Evolutionary conservation across 2,329 filamentous ascomycete species (phyloP).

Genomic region (Dactylella cylindrospora): DNA sequence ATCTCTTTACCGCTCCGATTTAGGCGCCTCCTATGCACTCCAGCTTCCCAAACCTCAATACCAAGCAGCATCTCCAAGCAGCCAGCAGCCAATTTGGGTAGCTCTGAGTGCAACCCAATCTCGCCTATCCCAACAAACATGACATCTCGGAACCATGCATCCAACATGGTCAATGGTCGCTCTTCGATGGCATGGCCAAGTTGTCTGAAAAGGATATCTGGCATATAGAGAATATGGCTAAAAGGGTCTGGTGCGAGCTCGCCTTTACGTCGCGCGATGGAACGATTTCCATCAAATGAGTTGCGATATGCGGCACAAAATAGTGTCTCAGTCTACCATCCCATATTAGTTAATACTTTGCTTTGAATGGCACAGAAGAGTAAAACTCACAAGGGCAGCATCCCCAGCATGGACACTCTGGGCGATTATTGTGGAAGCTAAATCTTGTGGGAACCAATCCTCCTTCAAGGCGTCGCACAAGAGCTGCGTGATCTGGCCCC

Average conservation of each 20-base stretch:
- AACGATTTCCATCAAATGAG: slow-evolving; percentile 14
- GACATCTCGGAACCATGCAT: slow-evolving; percentile 33
- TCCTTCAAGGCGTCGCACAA: slow-evolving; percentile 27
- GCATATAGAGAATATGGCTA: slow-evolving; percentile 30
- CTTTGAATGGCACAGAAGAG: too few species aligned
- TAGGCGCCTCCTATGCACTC: slow-evolving; percentile 15
- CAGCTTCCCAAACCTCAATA: slow-evolving; percentile 31
- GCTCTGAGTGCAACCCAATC: slow-evolving; percentile 13
- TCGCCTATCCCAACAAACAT: slow-evolving; percentile 27
- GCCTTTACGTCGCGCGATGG: slow-evolving; percentile 31
- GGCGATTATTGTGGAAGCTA: slow-evolving; percentile 27
- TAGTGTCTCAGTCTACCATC: slow-evolving; percentile 13
- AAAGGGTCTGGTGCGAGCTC: slow-evolving; percentile 39
- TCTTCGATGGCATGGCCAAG: slow-evolving; percentile 25
- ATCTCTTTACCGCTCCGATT: slow-evolving; percentile 25
- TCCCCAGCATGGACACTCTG: slow-evolving; percentile 35
- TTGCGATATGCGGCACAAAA: slow-evolving; percentile 23
- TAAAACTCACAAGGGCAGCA: slow-evolving; percentile 4
- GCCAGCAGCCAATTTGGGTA: slow-evolving; percentile 10
- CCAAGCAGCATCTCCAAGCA: slow-evolving; percentile 31
- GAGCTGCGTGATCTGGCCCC: slow-evolving; percentile 32
- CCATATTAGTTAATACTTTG: not conserved
- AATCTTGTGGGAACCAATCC: slow-evolving; percentile 38
- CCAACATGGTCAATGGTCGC: slow-evolving; percentile 20
- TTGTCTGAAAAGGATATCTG: slow-evolving; percentile 33